Percentiles rank a stretch among this genome's conserved stretches.
Evolutionary conservation across 2,329 filamentous ascomycete genomes (phyloP).

Genomic region (Pleurostoma richardsiae): DNA sequence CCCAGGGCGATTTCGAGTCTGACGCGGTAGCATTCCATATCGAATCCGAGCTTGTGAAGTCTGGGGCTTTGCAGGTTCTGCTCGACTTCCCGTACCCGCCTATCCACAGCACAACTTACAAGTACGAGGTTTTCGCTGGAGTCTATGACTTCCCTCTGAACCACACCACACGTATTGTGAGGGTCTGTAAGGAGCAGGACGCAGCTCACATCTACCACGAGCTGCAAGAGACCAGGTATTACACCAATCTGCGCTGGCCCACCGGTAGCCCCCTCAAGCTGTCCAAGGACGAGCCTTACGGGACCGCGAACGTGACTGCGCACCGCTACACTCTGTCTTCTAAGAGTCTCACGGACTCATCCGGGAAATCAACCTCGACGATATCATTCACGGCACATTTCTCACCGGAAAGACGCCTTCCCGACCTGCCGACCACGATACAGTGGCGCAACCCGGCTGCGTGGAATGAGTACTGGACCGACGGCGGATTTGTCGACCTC

Average conservation of each 20-base stretch:
- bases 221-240: constrained; percentile 31
- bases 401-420: constrained; percentile 16
- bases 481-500: constrained; percentile 35
- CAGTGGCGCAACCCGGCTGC: constrained; percentile 14
- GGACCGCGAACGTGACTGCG: constrained; percentile 16
- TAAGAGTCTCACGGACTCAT: background rate
- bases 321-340: constrained; percentile 24
- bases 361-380: background rate
- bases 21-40: constrained; percentile 30
- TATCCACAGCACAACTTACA: constrained; percentile 31
- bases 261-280: constrained; percentile 11
- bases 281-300: constrained; percentile 14
- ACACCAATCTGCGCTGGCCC: constrained; percentile 29
- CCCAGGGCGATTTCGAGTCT: constrained; percentile 29
- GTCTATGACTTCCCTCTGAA: constrained; percentile 30
- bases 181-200: constrained; percentile 4
- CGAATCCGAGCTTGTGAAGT: constrained; percentile 25
- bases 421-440: constrained; percentile 17
- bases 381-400: constrained; percentile 28
- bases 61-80: constrained; percentile 27
- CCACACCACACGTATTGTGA: constrained; percentile 26
- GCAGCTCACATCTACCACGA: constrained; percentile 28
- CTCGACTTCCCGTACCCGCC: constrained; percentile 38
- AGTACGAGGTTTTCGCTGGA: constrained; percentile 37
- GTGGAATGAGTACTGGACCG: constrained; percentile 30